A percentile compares a stretch with the other conserved stretches of the same genome.
phyloP scores from a whole-genome alignment of 164 flowering plant species.

The Saururus chinensis region DNA sequence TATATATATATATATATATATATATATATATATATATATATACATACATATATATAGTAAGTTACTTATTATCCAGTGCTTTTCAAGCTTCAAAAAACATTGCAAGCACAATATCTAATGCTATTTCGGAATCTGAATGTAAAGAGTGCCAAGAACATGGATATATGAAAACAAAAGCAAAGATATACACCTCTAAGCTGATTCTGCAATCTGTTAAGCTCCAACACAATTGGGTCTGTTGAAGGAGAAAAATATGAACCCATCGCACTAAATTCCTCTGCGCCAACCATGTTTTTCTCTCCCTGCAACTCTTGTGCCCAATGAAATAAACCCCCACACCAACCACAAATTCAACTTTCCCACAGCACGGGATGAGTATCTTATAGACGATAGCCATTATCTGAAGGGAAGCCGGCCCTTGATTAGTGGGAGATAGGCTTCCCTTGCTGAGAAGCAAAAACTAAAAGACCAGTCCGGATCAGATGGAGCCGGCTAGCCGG shows the following conservation, averaged over 20 bases:
- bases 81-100: not conserved
- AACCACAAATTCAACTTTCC: slow-evolving; percentile 13
- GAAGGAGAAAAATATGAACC: slow-evolving; percentile 22
- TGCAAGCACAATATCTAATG: not conserved
- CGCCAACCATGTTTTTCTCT: slow-evolving; percentile 27
- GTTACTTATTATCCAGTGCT: too few species aligned
- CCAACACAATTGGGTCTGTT: slow-evolving; percentile 55
- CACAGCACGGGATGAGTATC: slow-evolving; percentile 14
- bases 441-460: slow-evolving; percentile 37
- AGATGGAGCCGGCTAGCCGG: slow-evolving; percentile 40
- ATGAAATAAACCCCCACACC: slow-evolving; percentile 7
- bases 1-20: too few species aligned
- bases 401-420: slow-evolving; percentile 21
- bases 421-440: slow-evolving; percentile 33
- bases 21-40: too few species aligned
- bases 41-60: too few species aligned
- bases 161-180: not conserved
- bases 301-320: slow-evolving; percentile 3
- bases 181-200: slow-evolving; percentile 53
- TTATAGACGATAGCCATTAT: slow-evolving; percentile 23
- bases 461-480: slow-evolving; percentile 2
- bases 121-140: not conserved
- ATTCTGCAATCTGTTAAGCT: slow-evolving; percentile 70
- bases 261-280: slow-evolving; percentile 25
- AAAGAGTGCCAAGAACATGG: not conserved